Percentiles rank a stretch among this genome's conserved stretches.
Evolutionary conservation across 1,284 basidiomycete species (phyloP).

Genomic region (Ceratobasidium sp.): DNA sequence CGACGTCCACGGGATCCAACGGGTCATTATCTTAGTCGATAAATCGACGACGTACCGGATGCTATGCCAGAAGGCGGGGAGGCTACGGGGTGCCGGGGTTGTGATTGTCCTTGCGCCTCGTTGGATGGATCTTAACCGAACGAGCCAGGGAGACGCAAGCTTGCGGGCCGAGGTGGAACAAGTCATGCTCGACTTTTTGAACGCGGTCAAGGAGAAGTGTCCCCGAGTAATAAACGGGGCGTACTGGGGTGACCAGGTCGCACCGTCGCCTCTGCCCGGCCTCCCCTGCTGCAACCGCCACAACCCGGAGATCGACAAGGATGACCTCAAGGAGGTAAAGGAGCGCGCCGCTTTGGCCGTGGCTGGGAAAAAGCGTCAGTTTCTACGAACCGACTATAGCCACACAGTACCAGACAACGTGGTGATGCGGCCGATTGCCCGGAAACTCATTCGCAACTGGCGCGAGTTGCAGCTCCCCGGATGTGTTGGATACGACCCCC

Average conservation of each 20-base stretch:
- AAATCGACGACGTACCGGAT: not conserved
- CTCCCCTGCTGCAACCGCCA: slow-evolving; percentile 4
- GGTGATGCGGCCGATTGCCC: not conserved
- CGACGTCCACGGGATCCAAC: not conserved
- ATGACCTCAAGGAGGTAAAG: not conserved
- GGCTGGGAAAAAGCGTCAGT: too few species aligned
- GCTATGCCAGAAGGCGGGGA: not conserved
- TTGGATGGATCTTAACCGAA: not conserved
- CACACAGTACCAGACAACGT: not conserved
- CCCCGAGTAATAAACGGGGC: not conserved
- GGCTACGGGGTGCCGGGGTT: not conserved
- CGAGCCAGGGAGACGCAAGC: not conserved
- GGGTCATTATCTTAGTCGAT: not conserved
- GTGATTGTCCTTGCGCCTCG: not conserved
- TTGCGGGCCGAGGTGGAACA: not conserved
- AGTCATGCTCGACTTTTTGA: not conserved
- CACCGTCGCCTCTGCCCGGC: not conserved
- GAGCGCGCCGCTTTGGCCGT: not conserved
- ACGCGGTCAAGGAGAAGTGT: not conserved
- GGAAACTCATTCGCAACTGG: not conserved
- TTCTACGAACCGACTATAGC: not conserved
- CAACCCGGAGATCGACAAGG: not conserved
- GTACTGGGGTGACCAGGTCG: not conserved
- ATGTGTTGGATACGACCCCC: not conserved
- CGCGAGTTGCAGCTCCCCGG: not conserved